Evolutionary conservation across 2,329 filamentous ascomycete species (phyloP), one percentile per base, ranked within the genome.

Genomic region (Aspergillus cejpii): DNA sequence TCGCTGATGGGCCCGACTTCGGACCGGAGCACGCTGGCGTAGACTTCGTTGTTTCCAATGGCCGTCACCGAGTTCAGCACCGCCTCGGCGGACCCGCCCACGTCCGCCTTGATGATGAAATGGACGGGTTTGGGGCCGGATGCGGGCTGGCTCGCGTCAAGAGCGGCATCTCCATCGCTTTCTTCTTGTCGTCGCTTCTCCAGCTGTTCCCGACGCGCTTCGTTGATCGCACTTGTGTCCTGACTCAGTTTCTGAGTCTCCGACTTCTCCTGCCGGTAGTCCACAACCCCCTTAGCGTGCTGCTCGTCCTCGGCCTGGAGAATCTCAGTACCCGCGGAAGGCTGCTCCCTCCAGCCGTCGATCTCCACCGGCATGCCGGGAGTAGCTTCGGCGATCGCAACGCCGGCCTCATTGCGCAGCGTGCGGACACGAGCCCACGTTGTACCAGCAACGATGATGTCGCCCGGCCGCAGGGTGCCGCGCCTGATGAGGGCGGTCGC

Each of bases 341-440:
- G 91, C 53, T 88, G 83, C 27, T 88, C 85, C 56, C 83, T 83
- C 92, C 92, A 98, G n/a, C 92, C 92, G 50, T 96, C 81, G 15
- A 98, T 80, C 66, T 97, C 88, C 2, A 95, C 86, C 0, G 94
- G 89, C 21, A 84, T 92, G 27, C 92, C 92, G 0, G 92, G 94
- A 0, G 83, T 80, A 11, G 88, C 90, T 65, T 88, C 82, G 1
- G 73, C 56, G 12, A 97, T 71, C 10, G 82, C 74, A 1, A 76
- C 69, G 15, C 92, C 91, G 3, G 84, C 84, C 71, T 97, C 91
- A 61, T 96, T 94, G 20, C 83, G 81, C 17, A 98, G 74, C 26
- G 79, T 79, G 23, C 90, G 83, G n/a, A 98, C 82, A 53, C 84
- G 84, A 37, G 90, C 84, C 84, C 88, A 96, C 0, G 89, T 87